These are phyloP conservation scores for Gymnopus androsaceus DNA, from an alignment of 1,284 basidiomycete species.

Conservation along the genomic window DNA sequence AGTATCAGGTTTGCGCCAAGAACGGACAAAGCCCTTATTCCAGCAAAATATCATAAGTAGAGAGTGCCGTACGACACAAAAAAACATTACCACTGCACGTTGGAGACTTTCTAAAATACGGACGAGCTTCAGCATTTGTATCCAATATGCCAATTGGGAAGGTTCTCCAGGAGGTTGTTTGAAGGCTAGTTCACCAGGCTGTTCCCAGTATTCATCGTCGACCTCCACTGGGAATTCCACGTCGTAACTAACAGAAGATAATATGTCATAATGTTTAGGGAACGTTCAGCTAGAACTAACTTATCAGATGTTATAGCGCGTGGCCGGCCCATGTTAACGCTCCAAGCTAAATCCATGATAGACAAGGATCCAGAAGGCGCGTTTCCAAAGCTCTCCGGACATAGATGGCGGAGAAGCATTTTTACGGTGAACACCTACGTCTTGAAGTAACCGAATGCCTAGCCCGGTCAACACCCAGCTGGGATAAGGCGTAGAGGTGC, in stretches of 20 bases:
- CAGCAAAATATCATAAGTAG: background rate
- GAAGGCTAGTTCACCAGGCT: slow-evolving; percentile 5
- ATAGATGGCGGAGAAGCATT: slow-evolving; percentile 23
- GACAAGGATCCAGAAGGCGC: slow-evolving; percentile 56
- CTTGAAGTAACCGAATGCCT: slow-evolving; percentile 54
- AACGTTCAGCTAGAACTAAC: background rate
- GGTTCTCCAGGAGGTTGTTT: slow-evolving; percentile 13
- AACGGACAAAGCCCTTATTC: background rate
- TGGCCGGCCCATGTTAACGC: slow-evolving; percentile 11
- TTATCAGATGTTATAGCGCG: background rate
- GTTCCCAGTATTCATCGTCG: slow-evolving; percentile 17
- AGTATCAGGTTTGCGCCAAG: background rate
- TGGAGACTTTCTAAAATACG: slow-evolving; percentile 9
- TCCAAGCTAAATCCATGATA: slow-evolving; percentile 22
- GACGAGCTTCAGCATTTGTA: background rate
- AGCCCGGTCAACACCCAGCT: slow-evolving; percentile 58
- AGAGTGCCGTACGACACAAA: background rate
- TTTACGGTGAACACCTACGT: slow-evolving; percentile 50
- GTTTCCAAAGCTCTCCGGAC: slow-evolving; percentile 59
- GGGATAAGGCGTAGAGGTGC: slow-evolving; percentile 53
- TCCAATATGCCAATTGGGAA: background rate
- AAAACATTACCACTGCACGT: background rate
- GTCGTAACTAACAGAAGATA: slow-evolving; percentile 4
- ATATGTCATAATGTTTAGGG: background rate
- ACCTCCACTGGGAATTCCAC: slow-evolving; percentile 8